Evolutionary conservation across 2,329 filamentous ascomycete genomes (phyloP), one percentile per base, ranked within the genome.

Genomic region (Didymella arachidicola): DNA sequence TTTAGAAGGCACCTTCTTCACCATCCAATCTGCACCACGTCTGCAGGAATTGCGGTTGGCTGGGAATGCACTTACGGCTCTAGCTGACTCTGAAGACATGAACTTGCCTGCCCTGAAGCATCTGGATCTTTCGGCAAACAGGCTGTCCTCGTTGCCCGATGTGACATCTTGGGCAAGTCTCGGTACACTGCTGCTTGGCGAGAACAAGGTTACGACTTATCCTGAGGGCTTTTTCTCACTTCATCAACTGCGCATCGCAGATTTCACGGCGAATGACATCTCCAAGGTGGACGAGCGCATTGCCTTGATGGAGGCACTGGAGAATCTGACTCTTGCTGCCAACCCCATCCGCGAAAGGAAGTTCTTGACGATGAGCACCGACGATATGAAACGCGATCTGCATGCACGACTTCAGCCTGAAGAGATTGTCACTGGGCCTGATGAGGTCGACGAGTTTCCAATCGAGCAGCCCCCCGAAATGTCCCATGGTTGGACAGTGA

Each of bases 301-400:
- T 57, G 90, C 89, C 5, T 80, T 86, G 26, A 97, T 98, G 92
- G 87, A 92, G 6, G 87, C 79, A 43, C 79, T 99, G 10, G 84
- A 87, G 19, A 88, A 88, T 72, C 84, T 98, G 41, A 87, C 89
- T 4, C 81, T 99, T 30, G 88, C 88, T 42, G 93, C 92, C n/a
- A 99, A 99, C 69, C 95, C 95, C 0, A 80, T 99, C 14, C 85
- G 91, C 14, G 93, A 97, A 73, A 93, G 90, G 73, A 97, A 93
- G 73, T 92, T 95, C 66, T 81, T 93, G 14, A 89, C 86, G 0
- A 91, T 96, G 79, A 84, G 85, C 22, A 93, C 91, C 0, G 90
- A 92, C 14, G 90, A 95, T 53, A 80, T 98, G 61, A 97, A 96
- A 77, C 84, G 86, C 41, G 86, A 88, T 42, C 79, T 97, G 42